These are phyloP conservation scores for Juncus inflexus DNA, from an alignment of 176 grass and related monocot species.

Conservation along the genomic window DNA sequence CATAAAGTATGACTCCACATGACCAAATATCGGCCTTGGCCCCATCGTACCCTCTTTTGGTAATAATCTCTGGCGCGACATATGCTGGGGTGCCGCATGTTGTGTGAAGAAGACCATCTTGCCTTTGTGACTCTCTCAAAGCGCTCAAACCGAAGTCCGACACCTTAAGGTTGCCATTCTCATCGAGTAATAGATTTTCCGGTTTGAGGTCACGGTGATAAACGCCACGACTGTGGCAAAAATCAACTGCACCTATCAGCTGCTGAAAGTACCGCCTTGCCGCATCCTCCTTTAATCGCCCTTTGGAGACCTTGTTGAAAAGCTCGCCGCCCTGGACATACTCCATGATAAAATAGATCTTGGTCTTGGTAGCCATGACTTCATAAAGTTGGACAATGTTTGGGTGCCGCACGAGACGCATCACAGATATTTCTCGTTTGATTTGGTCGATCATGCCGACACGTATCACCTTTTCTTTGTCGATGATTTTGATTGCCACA, in stretches of 20 bases:
- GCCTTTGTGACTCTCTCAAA: conserved; percentile 55
- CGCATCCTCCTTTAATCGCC: conserved; percentile 56
- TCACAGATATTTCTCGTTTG: conserved; percentile 81
- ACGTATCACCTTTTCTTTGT: conserved; percentile 84
- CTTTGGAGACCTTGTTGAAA: conserved; percentile 53
- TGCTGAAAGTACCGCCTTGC: conserved; percentile 74
- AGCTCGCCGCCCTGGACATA: conserved; percentile 78
- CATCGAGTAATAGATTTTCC: conserved; percentile 79
- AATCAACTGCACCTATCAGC: conserved; percentile 65
- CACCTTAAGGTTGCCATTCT: conserved; percentile 81
- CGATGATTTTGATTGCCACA: conserved; percentile 80
- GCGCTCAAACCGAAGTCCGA: conserved; percentile 75
- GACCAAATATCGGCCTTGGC: conserved; percentile 93
- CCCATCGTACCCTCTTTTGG: conserved; percentile 81
- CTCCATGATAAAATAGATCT: conserved; percentile 93
- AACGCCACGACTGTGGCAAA: conserved; percentile 86
- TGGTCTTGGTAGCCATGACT: conserved; percentile 93
- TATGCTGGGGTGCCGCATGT: conserved; percentile 82
- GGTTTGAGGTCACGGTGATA: conserved; percentile 90
- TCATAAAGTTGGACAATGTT: conserved; percentile 84
- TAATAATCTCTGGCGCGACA: conserved; percentile 81
- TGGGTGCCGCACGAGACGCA: conserved; percentile 71
- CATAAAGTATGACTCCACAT: conserved; percentile 77
- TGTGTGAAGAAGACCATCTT: conserved; percentile 72
- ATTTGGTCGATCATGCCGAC: conserved; percentile 85